phyloP scores from a whole-genome alignment of 306 rosid species.

The Coriaria nepalensis region DNA sequence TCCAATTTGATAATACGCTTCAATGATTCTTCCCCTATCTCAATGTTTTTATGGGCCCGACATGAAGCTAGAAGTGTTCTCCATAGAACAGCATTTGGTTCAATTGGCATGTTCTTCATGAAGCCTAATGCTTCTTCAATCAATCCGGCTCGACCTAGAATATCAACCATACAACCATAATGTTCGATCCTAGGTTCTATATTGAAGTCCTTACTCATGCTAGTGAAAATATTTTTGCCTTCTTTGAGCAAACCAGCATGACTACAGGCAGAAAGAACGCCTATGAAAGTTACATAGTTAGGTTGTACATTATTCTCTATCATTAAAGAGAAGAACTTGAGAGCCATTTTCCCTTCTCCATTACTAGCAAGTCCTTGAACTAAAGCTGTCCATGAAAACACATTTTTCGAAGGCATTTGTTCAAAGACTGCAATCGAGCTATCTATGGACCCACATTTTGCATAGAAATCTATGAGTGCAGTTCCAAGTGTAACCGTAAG shows the following conservation, averaged over 20 bases:
- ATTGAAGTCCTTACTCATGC: constrained; percentile 32
- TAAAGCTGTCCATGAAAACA: constrained; percentile 45
- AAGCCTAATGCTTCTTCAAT: constrained; percentile 43
- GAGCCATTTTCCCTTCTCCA: constrained; percentile 41
- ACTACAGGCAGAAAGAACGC: constrained; percentile 40
- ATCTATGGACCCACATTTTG: constrained; percentile 43
- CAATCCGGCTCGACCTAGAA: constrained; percentile 49
- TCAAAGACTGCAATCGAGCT: constrained; percentile 36
- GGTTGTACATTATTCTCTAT: constrained; percentile 28
- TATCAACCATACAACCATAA: constrained; percentile 61
- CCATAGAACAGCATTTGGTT: constrained; percentile 49
- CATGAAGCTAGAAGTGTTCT: constrained; percentile 57
- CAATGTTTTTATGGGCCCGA: constrained; percentile 33
- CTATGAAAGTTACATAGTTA: constrained; percentile 47
- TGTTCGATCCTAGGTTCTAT: constrained; percentile 49
- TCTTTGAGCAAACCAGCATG: constrained; percentile 45
- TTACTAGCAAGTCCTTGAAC: constrained; percentile 56
- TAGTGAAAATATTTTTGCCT: constrained; percentile 32
- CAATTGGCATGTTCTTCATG: constrained; percentile 32
- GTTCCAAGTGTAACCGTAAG: constrained; percentile 54
- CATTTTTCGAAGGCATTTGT: constrained; percentile 28
- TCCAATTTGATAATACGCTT: constrained; percentile 27
- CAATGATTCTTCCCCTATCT: constrained; percentile 39
- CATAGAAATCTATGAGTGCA: constrained; percentile 45
- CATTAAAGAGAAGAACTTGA: constrained; percentile 35